These are phyloP conservation scores for Pelargonium cotyledonis DNA, from an alignment of 441 rosid genomes.

Conservation along the genomic window DNA sequence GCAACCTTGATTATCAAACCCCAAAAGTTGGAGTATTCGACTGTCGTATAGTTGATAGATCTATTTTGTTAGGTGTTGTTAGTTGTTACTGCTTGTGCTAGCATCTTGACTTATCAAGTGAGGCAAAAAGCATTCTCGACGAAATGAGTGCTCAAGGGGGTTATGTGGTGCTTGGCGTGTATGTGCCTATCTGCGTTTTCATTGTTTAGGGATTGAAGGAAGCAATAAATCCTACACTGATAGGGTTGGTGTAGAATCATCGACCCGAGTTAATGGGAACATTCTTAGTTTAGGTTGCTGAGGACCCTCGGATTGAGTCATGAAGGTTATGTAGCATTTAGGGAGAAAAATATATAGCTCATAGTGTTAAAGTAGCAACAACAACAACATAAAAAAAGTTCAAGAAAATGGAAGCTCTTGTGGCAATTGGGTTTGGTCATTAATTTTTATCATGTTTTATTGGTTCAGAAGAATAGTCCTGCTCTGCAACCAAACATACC, in stretches of 20 bases:
- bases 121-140: conserved; percentile 39
- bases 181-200: conserved; percentile 60
- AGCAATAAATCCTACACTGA: conserved; percentile 51
- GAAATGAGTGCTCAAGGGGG: conserved; percentile 29
- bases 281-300: conserved; percentile 72
- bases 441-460: background rate
- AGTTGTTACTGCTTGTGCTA: conserved; percentile 61
- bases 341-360: conserved; percentile 56
- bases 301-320: conserved; percentile 69
- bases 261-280: conserved; percentile 90
- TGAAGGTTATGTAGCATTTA: conserved; percentile 89
- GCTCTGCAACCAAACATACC: too few species aligned
- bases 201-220: conserved; percentile 84
- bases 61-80: conserved; percentile 62
- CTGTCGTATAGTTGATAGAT: conserved; percentile 29
- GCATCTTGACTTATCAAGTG: conserved; percentile 58
- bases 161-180: conserved; percentile 22
- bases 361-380: too few species aligned
- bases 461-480: too few species aligned
- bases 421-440: conserved; percentile 59
- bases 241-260: conserved; percentile 81
- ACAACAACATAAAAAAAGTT: conserved; percentile 48
- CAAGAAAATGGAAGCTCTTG: conserved; percentile 80
- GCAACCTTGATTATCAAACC: conserved; percentile 62
- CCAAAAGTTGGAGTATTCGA: conserved; percentile 54